Percentiles rank a stretch among this genome's conserved stretches.
phyloP scores from a whole-genome alignment of 306 rosid species.

The Gynostemma pentaphyllum region DNA sequence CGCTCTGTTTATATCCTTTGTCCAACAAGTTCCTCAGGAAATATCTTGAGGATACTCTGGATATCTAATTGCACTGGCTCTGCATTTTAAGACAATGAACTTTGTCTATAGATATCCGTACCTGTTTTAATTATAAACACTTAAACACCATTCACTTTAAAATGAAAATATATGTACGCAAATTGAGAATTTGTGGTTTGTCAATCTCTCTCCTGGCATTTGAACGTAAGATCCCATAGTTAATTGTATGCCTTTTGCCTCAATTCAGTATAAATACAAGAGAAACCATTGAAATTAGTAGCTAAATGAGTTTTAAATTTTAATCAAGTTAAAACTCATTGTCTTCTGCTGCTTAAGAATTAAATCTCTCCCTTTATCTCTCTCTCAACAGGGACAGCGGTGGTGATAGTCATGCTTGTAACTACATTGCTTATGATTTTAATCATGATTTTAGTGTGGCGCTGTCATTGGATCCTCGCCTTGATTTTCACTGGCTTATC shows the following conservation, averaged over 20 bases:
- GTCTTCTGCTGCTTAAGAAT: too few species aligned
- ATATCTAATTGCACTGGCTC: too few species aligned
- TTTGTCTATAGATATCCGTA: too few species aligned
- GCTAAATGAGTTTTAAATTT: not conserved
- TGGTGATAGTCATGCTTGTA: slow-evolving; percentile 76
- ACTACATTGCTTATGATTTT: slow-evolving; percentile 77
- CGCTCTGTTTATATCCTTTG: not conserved
- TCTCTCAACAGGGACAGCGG: slow-evolving; percentile 74
- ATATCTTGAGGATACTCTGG: not conserved
- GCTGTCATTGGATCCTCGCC: slow-evolving; percentile 79
- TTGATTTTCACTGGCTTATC: slow-evolving; percentile 54
- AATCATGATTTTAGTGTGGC: slow-evolving; percentile 93
- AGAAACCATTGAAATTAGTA: not conserved
- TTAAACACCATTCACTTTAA: not conserved
- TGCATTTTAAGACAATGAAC: too few species aligned
- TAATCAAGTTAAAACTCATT: too few species aligned
- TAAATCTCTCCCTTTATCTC: not conserved
- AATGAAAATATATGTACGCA: not conserved
- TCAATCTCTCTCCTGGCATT: not conserved
- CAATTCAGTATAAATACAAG: not conserved
- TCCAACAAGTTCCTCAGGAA: not conserved
- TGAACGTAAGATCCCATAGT: not conserved
- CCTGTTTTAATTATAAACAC: too few species aligned
- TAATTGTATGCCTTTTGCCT: not conserved
- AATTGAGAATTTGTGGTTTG: not conserved